phyloP scores from a whole-genome alignment of 495 filamentous ascomycete species.

The Terfezia claveryi region DNA sequence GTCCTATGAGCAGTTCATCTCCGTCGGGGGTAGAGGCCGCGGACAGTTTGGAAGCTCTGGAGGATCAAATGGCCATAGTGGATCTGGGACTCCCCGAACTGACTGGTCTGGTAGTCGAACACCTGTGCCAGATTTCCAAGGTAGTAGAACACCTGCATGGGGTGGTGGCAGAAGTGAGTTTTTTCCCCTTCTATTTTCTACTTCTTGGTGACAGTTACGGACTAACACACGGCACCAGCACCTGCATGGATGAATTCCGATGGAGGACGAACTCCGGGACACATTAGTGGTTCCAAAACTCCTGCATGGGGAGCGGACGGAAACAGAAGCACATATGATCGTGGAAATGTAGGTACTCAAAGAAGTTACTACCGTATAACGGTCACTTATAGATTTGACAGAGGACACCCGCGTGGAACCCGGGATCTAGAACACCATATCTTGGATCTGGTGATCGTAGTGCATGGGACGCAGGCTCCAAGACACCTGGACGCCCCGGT shows the following conservation, averaged over 20 bases:
- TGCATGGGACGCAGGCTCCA: slow-evolving; percentile 47
- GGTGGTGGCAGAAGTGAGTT: slow-evolving; percentile 3
- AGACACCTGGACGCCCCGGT: slow-evolving; percentile 38
- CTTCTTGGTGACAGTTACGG: slow-evolving; percentile 12
- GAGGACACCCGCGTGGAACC: slow-evolving; percentile 38
- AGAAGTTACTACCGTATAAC: no score
- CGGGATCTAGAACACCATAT: slow-evolving; percentile 52
- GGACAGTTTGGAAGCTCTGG: neutral
- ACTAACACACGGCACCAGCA: slow-evolving; percentile 18
- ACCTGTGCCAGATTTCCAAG: slow-evolving; percentile 9
- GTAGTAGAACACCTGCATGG: slow-evolving; percentile 20
- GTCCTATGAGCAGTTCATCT: slow-evolving; percentile 41
- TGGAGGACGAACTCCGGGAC: slow-evolving; percentile 48
- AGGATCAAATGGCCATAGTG: neutral
- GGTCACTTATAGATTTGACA: slow-evolving; percentile 12
- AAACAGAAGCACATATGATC: slow-evolving; percentile 50
- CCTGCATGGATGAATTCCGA: slow-evolving; percentile 35
- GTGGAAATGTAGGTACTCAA: slow-evolving; percentile 3
- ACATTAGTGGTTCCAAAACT: slow-evolving; percentile 39
- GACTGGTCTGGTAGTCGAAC: slow-evolving; percentile 17
- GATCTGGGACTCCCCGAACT: slow-evolving; percentile 14
- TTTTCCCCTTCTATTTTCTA: neutral
- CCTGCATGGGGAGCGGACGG: slow-evolving; percentile 65
- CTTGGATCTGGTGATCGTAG: slow-evolving; percentile 43
- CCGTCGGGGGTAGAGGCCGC: slow-evolving; percentile 33